phyloP scores from a whole-genome alignment of 1,284 basidiomycete genomes.

The Inonotus hispidus region DNA sequence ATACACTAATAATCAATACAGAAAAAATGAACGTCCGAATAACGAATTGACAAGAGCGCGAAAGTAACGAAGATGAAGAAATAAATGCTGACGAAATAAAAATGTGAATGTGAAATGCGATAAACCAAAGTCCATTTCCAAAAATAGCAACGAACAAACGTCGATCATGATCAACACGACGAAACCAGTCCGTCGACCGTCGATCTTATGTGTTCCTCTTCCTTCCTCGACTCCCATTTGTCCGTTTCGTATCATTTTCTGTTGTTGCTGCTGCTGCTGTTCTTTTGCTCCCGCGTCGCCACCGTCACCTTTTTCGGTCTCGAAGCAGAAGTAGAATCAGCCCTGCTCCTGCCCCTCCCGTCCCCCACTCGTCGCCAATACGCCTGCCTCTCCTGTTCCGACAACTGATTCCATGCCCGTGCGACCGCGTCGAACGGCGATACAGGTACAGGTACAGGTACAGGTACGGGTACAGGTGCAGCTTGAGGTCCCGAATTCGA shows the following conservation, averaged over 20 bases:
- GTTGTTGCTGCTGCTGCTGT: too few species aligned
- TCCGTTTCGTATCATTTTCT: too few species aligned
- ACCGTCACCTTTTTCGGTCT: not conserved
- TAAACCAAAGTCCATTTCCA: not conserved
- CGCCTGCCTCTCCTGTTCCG: slow-evolving; percentile 14
- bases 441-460: not conserved
- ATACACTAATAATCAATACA: slow-evolving; percentile 1
- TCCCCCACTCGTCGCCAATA: slow-evolving; percentile 12
- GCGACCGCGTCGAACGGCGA: slow-evolving; percentile 17
- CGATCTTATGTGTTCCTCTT: slow-evolving; percentile 4
- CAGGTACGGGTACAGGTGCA: not conserved
- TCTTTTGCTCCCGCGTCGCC: not conserved
- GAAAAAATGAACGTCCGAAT: not conserved
- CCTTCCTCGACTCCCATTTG: not conserved
- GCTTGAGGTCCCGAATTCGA: not conserved
- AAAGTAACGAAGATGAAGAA: not conserved
- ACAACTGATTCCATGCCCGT: slow-evolving; percentile 10
- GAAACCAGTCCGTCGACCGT: not conserved
- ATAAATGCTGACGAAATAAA: not conserved
- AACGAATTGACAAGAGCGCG: not conserved
- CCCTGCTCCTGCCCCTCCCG: too few species aligned
- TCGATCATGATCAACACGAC: not conserved
- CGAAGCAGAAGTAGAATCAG: not conserved
- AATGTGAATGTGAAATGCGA: not conserved
- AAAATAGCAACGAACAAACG: not conserved